phyloP scores from a whole-genome alignment of 1,284 basidiomycete species.

The Puccinia coronata region DNA sequence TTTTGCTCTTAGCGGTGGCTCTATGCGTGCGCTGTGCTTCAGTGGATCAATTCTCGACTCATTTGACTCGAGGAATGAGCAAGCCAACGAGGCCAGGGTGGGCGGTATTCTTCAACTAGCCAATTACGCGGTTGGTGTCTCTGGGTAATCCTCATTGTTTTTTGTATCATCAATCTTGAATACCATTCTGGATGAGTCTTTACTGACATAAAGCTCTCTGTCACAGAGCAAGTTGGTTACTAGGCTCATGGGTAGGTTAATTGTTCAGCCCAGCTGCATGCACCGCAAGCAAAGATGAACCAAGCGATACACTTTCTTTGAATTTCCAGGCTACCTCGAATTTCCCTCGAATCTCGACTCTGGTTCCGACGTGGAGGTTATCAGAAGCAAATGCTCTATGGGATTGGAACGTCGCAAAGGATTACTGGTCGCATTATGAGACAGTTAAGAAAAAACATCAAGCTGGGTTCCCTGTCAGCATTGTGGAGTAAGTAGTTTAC shows the following conservation, averaged over 20 bases:
- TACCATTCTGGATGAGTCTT: neutral
- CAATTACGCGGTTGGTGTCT: slow-evolving; percentile 41
- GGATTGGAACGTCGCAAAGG: slow-evolving; percentile 47
- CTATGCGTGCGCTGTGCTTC: no score
- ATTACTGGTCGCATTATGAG: slow-evolving; percentile 16
- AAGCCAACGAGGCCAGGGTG: no score
- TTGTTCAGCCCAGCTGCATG: neutral
- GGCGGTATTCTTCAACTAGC: no score
- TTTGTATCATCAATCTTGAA: neutral
- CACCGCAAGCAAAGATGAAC: neutral
- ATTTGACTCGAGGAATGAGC: no score
- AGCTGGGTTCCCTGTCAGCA: slow-evolving; percentile 38
- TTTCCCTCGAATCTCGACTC: slow-evolving; percentile 29
- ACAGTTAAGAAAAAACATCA: slow-evolving; percentile 38
- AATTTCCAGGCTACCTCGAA: slow-evolving; percentile 35
- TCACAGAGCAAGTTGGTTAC: slow-evolving; percentile 30
- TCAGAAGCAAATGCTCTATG: slow-evolving; percentile 31
- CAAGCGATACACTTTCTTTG: neutral
- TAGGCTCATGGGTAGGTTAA: slow-evolving; percentile 37
- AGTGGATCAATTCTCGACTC: no score
- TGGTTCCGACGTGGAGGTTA: slow-evolving; percentile 23
- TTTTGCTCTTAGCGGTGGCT: no score
- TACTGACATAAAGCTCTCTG: neutral
- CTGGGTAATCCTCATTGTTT: slow-evolving; percentile 29
- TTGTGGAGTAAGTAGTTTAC: slow-evolving; percentile 35